phyloP scores from a whole-genome alignment of 2,329 filamentous ascomycete species.

The Fusarium brachygibbosum region DNA sequence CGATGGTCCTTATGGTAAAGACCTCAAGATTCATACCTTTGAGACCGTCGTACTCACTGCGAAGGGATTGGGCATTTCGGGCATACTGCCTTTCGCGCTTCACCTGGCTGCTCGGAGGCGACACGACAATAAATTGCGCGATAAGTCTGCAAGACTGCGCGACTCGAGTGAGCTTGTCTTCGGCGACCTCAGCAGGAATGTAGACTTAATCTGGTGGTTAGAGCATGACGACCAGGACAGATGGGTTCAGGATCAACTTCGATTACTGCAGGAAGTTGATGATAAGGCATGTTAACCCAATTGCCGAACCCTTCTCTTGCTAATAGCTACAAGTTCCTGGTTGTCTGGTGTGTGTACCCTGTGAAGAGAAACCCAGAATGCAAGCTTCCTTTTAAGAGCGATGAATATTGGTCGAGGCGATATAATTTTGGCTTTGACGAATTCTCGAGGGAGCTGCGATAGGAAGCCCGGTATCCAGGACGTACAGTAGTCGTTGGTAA shows the following conservation, averaged over 20 bases:
- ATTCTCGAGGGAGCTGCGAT: constrained; percentile 1
- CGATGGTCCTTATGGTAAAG: constrained; percentile 2
- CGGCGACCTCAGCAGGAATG: neutral
- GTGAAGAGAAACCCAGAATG: too few relatives aligned
- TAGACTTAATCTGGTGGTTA: constrained; percentile 7
- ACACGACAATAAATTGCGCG: neutral
- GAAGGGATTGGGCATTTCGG: neutral
- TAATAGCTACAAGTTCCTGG: too few relatives aligned
- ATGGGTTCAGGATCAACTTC: constrained; percentile 1
- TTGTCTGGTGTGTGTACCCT: constrained; percentile 5
- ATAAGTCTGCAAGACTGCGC: neutral
- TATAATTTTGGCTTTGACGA: constrained; percentile 6
- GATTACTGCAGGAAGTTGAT: neutral
- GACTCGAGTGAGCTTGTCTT: constrained; percentile 6
- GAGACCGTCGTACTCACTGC: constrained; percentile 5
- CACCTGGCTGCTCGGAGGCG: neutral
- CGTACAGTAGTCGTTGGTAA: constrained; percentile 1
- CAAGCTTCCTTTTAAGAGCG: neutral
- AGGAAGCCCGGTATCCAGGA: neutral
- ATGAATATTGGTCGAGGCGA: neutral
- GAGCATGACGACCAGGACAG: constrained; percentile 1
- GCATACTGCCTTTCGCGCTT: neutral
- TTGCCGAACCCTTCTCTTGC: too few relatives aligned
- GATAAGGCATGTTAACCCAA: too few relatives aligned
- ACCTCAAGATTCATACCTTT: neutral